Conservation (phyloP, 257 asterid species). For the Cinchona pubescens region DNA sequence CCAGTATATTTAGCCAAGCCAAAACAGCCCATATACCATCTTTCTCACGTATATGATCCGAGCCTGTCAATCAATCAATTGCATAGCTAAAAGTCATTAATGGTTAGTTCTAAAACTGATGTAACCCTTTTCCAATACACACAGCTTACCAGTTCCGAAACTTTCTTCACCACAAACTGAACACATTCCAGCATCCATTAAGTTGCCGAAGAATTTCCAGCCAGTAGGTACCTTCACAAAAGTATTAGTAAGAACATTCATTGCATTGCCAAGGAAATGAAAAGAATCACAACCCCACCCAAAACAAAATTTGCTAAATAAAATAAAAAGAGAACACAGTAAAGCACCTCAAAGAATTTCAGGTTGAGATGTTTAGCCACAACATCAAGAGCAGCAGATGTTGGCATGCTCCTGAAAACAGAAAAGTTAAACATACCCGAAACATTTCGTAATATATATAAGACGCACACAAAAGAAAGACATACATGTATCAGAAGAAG, state of each 20-base stretch:
- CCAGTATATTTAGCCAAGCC: constrained; percentile 93
- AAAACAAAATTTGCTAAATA: not conserved
- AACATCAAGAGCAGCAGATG: constrained; percentile 98
- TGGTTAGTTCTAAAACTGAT: not conserved
- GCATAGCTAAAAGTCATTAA: not conserved
- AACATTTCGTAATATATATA: too few relatives aligned
- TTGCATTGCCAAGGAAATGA: constrained; percentile 5
- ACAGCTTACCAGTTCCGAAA: constrained; percentile 87
- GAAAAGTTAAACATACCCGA: constrained; percentile 16
- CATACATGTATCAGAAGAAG: not conserved
- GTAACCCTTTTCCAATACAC: not conserved
- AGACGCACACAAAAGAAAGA: not conserved
- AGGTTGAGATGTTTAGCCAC: constrained; percentile 80
- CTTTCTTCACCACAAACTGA: constrained; percentile 99
- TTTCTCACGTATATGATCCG: constrained; percentile 96
- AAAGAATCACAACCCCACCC: not conserved
- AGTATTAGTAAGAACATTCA: constrained; percentile 3
- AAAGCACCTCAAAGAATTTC: constrained; percentile 87
- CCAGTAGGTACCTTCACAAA: constrained; percentile 87
- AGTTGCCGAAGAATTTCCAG: constrained; percentile 97
- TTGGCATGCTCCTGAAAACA: constrained; percentile 96
- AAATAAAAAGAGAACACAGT: not conserved
- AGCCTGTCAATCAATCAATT: constrained; percentile 49
- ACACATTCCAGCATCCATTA: constrained; percentile 99
- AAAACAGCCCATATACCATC: constrained; percentile 99